Percentiles rank a stretch among this genome's conserved stretches.
phyloP scores from a whole-genome alignment of 495 filamentous ascomycete genomes.

The Hypoxylon subgilvum region DNA sequence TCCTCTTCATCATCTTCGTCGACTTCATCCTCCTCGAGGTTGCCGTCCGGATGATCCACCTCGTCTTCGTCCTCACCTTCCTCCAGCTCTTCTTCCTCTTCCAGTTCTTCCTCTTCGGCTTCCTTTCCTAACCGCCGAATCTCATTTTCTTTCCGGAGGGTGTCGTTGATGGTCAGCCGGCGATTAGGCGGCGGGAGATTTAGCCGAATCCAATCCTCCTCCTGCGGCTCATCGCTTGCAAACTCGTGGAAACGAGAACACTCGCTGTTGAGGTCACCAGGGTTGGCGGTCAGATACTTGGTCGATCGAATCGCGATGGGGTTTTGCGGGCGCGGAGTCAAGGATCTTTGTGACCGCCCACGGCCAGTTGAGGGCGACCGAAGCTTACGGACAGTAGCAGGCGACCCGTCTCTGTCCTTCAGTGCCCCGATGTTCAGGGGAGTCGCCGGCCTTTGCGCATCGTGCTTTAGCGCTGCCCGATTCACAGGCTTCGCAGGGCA shows the following conservation, averaged over 20 bases:
- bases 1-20: conserved; percentile 56
- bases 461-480: conserved; percentile 27
- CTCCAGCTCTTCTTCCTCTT: conserved; percentile 69
- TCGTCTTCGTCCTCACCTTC: conserved; percentile 56
- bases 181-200: conserved; percentile 62
- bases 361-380: conserved; percentile 51
- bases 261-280: conserved; percentile 67
- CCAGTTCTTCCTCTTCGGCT: conserved; percentile 81
- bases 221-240: conserved; percentile 76
- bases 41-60: conserved; percentile 20
- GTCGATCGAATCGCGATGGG: conserved; percentile 42
- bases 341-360: conserved; percentile 56
- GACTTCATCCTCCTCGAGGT: conserved; percentile 40
- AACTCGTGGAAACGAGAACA: conserved; percentile 89
- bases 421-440: conserved; percentile 29
- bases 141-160: conserved; percentile 84
- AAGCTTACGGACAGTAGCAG: conserved; percentile 48
- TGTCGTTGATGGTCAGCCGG: conserved; percentile 86
- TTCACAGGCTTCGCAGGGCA: conserved; percentile 44
- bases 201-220: conserved; percentile 85
- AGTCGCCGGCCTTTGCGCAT: conserved; percentile 23
- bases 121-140: conserved; percentile 89
- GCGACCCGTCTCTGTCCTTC: conserved; percentile 40
- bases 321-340: conserved; percentile 48
- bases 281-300: conserved; percentile 56